Evolutionary conservation across 768 basidiomycete species (phyloP).

Genomic region (Heimioporus sp.): DNA sequence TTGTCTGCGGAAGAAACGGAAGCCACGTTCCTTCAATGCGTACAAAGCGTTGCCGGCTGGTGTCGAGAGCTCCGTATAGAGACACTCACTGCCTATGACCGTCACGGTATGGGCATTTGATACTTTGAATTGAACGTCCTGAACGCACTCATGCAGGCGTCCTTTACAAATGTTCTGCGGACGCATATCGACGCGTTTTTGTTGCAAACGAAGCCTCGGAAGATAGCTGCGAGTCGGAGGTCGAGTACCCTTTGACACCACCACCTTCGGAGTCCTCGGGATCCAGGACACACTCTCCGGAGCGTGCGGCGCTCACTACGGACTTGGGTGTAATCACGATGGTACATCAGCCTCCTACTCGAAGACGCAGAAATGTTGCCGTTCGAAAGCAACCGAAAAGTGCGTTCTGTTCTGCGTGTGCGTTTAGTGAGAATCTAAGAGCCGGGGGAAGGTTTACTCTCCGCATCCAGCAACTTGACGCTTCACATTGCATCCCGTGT

Average conservation of each 20-base stretch:
- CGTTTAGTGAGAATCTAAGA: constrained; percentile 7
- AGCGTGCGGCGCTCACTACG: constrained; percentile 9
- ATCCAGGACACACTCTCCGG: constrained; percentile 62
- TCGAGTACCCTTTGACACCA: constrained; percentile 74
- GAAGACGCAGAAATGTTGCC: constrained; percentile 25
- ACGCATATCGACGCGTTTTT: constrained; percentile 40
- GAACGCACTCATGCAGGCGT: constrained; percentile 33
- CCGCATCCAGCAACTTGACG: constrained; percentile 33
- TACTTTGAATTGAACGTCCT: not conserved
- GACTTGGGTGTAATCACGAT: constrained; percentile 21
- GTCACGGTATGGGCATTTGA: constrained; percentile 50
- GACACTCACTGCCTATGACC: constrained; percentile 70
- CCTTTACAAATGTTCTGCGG: constrained; percentile 38
- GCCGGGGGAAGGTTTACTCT: constrained; percentile 9
- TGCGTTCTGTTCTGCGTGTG: constrained; percentile 11
- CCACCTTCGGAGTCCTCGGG: constrained; percentile 71
- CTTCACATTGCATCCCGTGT: constrained; percentile 57
- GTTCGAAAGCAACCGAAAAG: constrained; percentile 22
- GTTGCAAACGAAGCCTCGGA: constrained; percentile 17
- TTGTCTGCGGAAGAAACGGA: constrained; percentile 36
- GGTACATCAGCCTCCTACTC: constrained; percentile 10
- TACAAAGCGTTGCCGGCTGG: constrained; percentile 55
- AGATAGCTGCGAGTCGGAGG: constrained; percentile 50
- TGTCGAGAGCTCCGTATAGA: constrained; percentile 60
- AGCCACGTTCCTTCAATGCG: constrained; percentile 48